phyloP scores from a whole-genome alignment of 208 protist genomes.

The Herpetomonas samuelpessoai region DNA sequence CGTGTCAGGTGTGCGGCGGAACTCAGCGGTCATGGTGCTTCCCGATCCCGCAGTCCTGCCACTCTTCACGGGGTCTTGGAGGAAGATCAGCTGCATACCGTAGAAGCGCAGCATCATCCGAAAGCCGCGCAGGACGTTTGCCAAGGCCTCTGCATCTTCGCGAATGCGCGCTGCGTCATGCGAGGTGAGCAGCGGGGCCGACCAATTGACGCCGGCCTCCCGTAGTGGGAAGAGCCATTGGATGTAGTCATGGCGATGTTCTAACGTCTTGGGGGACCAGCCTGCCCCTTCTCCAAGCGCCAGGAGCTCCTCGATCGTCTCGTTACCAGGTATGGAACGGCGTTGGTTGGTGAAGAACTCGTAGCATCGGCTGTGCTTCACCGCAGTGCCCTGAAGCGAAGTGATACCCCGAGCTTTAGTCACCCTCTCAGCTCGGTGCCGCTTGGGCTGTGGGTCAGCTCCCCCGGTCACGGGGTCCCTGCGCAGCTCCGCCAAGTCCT shows the following conservation, averaged over 20 bases:
- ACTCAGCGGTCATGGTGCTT: constrained; percentile 3
- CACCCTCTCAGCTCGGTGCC: too few relatives aligned
- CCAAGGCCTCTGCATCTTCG: constrained; percentile 33
- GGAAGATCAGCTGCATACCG: constrained; percentile 37
- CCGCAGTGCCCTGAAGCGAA: too few relatives aligned
- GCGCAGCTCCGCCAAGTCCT: not conserved
- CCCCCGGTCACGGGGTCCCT: too few relatives aligned
- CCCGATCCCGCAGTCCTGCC: not conserved
- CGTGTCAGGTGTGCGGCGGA: constrained; percentile 7
- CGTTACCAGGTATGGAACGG: constrained; percentile 9
- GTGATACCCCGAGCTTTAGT: too few relatives aligned
- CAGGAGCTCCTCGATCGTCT: constrained; percentile 51
- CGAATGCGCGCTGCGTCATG: constrained; percentile 39
- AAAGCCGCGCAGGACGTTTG: constrained; percentile 38
- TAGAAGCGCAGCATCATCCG: constrained; percentile 81
- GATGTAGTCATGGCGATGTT: constrained; percentile 69
- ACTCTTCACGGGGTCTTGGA: not conserved
- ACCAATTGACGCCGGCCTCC: constrained; percentile 54
- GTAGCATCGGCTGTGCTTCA: not conserved
- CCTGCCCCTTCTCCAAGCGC: constrained; percentile 12
- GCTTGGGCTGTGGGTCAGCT: too few relatives aligned
- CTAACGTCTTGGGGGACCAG: constrained; percentile 32
- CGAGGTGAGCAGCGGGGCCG: constrained; percentile 53
- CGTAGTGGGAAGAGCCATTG: constrained; percentile 83
- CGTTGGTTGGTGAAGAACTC: not conserved